Evolutionary conservation across 768 basidiomycete species (phyloP).

Genomic region (Scleroderma bovista): DNA sequence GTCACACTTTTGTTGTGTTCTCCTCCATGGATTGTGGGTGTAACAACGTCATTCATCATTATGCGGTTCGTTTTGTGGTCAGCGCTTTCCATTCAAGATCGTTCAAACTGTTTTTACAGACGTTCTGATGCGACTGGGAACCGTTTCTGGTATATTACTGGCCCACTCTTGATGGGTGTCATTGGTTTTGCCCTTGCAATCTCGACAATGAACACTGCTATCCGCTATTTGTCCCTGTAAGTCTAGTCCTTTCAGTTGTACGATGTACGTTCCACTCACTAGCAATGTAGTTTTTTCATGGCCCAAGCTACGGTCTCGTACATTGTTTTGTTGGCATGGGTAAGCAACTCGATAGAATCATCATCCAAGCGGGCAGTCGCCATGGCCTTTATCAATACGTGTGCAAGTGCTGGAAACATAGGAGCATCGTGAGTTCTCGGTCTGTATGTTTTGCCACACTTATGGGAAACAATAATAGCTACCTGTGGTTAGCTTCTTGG

Average conservation of each 20-base stretch:
- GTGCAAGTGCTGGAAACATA: constrained; percentile 78
- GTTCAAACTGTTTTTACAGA: constrained; percentile 26
- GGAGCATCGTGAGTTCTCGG: constrained; percentile 58
- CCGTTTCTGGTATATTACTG: constrained; percentile 64
- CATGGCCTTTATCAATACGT: constrained; percentile 72
- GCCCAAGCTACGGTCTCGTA: constrained; percentile 66
- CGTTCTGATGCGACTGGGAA: constrained; percentile 71
- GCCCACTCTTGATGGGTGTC: constrained; percentile 50
- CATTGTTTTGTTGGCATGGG: constrained; percentile 54
- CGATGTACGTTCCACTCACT: neutral
- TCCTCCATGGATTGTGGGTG: constrained; percentile 66
- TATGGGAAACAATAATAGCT: constrained; percentile 28
- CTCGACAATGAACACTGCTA: constrained; percentile 52
- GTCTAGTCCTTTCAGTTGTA: constrained; percentile 8
- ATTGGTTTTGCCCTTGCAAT: constrained; percentile 62
- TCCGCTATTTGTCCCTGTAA: constrained; percentile 62
- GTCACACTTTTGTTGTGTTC: constrained; percentile 68
- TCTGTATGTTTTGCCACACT: constrained; percentile 1
- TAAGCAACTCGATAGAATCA: constrained; percentile 58
- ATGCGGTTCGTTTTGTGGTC: constrained; percentile 34
- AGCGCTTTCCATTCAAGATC: neutral
- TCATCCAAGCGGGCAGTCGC: constrained; percentile 82
- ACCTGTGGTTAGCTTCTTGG: constrained; percentile 63
- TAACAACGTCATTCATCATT: constrained; percentile 49
- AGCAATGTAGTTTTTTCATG: constrained; percentile 59